phyloP scores from a whole-genome alignment of 345 rosid genomes.

The Gossypium turneri region DNA sequence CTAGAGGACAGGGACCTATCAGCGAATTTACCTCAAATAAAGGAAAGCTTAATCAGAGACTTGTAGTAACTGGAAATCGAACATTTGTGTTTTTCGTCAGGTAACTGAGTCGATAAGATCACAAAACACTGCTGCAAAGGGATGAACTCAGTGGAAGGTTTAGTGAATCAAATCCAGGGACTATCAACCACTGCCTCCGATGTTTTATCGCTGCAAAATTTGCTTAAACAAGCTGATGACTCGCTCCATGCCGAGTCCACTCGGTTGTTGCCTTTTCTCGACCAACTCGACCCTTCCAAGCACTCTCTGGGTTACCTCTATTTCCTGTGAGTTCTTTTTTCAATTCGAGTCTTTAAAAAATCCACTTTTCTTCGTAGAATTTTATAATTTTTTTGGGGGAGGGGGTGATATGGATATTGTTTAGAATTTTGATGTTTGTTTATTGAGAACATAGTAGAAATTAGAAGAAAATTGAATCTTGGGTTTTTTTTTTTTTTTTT shows the following conservation, averaged over 20 bases:
- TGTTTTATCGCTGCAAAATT: slow-evolving; percentile 41
- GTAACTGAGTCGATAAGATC: slow-evolving; percentile 14
- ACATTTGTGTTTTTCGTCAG: background rate
- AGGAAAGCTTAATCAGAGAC: background rate
- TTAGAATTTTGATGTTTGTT: slow-evolving; percentile 8
- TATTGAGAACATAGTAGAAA: background rate
- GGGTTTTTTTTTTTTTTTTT: background rate
- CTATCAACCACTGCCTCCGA: slow-evolving; percentile 46
- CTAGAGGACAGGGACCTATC: background rate
- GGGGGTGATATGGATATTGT: background rate
- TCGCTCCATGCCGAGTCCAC: slow-evolving; percentile 44
- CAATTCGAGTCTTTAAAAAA: background rate
- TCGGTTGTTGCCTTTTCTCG: slow-evolving; percentile 39
- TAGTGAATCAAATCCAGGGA: slow-evolving; percentile 63
- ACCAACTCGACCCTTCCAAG: slow-evolving; percentile 56
- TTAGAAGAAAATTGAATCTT: background rate
- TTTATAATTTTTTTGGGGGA: background rate
- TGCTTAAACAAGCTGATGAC: slow-evolving; percentile 49
- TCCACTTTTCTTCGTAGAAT: background rate
- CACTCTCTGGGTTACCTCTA: slow-evolving; percentile 76
- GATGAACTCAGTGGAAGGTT: slow-evolving; percentile 43
- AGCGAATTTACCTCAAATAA: background rate
- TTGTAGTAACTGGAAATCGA: background rate
- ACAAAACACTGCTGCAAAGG: background rate
- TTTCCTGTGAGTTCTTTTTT: slow-evolving; percentile 43